These are phyloP conservation scores for Diaporthe caulivora DNA, from an alignment of 2,329 filamentous ascomycete species.

Conservation along the genomic window DNA sequence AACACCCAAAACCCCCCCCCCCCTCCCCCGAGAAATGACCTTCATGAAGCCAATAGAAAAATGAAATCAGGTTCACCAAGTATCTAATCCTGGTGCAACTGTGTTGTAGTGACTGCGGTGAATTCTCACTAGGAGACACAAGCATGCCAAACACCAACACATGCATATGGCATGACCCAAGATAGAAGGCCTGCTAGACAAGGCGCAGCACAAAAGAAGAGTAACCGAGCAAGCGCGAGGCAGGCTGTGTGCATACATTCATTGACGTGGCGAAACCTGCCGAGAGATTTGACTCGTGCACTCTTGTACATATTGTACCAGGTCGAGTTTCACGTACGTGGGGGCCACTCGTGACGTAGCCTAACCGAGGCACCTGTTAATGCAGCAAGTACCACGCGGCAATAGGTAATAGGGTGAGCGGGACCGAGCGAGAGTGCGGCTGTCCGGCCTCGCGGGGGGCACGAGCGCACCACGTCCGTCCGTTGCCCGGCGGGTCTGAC, in stretches of 20 bases:
- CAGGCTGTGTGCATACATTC: background rate
- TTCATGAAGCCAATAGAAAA: too few relatives aligned
- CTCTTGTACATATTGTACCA: slow-evolving; percentile 24
- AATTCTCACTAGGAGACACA: too few relatives aligned
- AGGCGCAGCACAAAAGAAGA: background rate
- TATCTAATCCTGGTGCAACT: too few relatives aligned
- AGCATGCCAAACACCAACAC: background rate
- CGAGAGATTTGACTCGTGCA: slow-evolving; percentile 21
- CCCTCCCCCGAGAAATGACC: too few relatives aligned
- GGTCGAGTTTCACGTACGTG: slow-evolving; percentile 9
- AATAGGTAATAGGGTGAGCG: too few relatives aligned
- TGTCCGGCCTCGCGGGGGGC: background rate
- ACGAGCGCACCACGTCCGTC: background rate
- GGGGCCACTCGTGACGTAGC: slow-evolving; percentile 20
- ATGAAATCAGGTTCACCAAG: too few relatives aligned
- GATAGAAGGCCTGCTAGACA: too few relatives aligned
- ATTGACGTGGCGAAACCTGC: background rate
- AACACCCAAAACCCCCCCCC: too few relatives aligned
- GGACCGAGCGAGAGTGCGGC: background rate
- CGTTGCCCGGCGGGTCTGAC: background rate
- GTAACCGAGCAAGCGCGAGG: background rate
- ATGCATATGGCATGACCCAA: background rate
- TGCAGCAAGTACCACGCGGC: too few relatives aligned
- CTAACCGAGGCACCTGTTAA: slow-evolving; percentile 1
- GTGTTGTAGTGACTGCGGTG: too few relatives aligned